Evolutionary conservation across 176 grass and related monocot genomes (phyloP).

Genomic region (Themeda triandra): DNA sequence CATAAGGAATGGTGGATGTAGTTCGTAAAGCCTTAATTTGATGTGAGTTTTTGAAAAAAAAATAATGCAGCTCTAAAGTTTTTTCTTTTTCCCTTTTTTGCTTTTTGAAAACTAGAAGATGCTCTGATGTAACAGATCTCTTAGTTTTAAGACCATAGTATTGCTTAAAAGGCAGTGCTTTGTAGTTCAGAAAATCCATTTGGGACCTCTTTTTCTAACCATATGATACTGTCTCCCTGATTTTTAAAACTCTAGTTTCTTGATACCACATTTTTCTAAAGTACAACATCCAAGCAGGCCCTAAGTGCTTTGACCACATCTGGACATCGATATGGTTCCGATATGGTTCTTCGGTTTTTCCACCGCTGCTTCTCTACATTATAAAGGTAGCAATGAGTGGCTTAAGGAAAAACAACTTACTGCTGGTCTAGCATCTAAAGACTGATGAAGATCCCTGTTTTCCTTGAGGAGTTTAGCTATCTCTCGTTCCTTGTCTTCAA

Average conservation of each 20-base stretch:
- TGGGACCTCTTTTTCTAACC: background rate
- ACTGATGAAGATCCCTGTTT: slow-evolving; percentile 72
- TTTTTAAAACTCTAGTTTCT: background rate
- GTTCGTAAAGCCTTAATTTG: background rate
- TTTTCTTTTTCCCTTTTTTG: background rate
- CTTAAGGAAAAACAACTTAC: slow-evolving; percentile 31
- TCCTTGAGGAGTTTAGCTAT: slow-evolving; percentile 70
- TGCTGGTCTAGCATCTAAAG: slow-evolving; percentile 58
- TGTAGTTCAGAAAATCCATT: background rate
- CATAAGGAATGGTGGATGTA: background rate
- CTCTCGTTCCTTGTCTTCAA: slow-evolving; percentile 90
- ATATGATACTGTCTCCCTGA: background rate
- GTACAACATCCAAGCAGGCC: background rate
- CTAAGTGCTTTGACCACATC: background rate
- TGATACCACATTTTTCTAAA: background rate
- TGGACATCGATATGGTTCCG: background rate
- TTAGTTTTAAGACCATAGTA: background rate
- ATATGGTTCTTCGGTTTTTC: background rate
- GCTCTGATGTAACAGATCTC: background rate
- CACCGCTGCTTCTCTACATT: background rate
- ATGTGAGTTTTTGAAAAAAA: background rate
- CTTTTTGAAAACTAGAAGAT: background rate
- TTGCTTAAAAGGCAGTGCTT: background rate
- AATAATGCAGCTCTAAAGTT: background rate
- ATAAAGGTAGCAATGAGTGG: slow-evolving; percentile 19